Evolutionary conservation across 106 monocot genomes (phyloP), one percentile per base, ranked within the genome.

Genomic region (Dactylorhiza incarnata): DNA sequence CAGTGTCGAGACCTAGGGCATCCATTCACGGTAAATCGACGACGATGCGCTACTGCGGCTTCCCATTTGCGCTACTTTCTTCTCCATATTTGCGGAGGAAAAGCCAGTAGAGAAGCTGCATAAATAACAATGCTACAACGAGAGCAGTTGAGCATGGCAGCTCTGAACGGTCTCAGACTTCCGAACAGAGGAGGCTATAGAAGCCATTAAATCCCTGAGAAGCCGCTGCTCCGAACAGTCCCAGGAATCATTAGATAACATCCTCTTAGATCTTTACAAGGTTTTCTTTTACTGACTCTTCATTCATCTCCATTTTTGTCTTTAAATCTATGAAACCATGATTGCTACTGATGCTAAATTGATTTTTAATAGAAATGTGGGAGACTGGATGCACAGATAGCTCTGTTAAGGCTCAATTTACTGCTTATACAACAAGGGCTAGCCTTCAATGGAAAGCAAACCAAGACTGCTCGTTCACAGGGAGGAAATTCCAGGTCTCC

Each of bases 191-290:
- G 94, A 95, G 74, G 94, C 94, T 49, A 89, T 95, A 24, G 94
- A 95, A 49, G 94, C 94, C 47, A 91, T 95, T 78, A 91, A 86
- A 58, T 89, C 91, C 12, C 73, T 95, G 73, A 79, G 94, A 55
- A 62, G 13, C 73, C 85, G 89, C 66, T 95, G 94, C 75, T 87
- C 94, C 5, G 89, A 91, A 46, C 94, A 95, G 49, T 89, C 94
- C 9, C 94, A 95, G 69, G 94, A 91, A 73, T 91, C 94, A 14
- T 79, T 95, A 3, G 94, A 95, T 20, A 95, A 95, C 78, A 95
- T 95, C 19, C 91, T 95, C 14, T 73, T 95, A n/a, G 94, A 95
- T 76, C 85, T 95, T 8, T 91, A 82, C 89, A 95, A 95, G 91
- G 94, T 91, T 44, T 10, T 23, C 14, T 61, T 50, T 43, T 7